phyloP scores from a whole-genome alignment of 345 rosid species.

The Limnanthes douglasii region DNA sequence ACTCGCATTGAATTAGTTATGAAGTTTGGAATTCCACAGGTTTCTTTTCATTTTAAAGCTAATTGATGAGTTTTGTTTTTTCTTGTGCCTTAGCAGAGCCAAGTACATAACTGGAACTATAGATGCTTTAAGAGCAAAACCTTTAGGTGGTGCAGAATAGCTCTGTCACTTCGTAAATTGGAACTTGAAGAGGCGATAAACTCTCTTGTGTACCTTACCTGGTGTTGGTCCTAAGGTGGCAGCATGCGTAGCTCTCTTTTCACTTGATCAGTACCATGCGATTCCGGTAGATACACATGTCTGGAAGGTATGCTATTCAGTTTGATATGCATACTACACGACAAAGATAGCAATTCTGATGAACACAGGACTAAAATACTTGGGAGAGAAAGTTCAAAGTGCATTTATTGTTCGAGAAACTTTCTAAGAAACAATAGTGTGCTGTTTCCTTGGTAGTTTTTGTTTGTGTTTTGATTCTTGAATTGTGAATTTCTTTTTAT shows the following conservation, averaged over 20 bases:
- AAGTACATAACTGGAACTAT: slow-evolving; percentile 64
- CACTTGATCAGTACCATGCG: slow-evolving; percentile 88
- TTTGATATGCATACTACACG: too few species aligned
- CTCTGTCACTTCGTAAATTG: slow-evolving; percentile 62
- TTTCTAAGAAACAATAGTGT: too few species aligned
- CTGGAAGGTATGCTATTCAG: slow-evolving; percentile 98
- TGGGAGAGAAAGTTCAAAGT: too few species aligned
- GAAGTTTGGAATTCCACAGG: too few species aligned
- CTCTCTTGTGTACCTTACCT: slow-evolving; percentile 67
- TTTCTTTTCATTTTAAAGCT: too few species aligned
- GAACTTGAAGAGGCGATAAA: slow-evolving; percentile 46
- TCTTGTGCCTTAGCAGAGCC: slow-evolving; percentile 74
- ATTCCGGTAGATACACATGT: slow-evolving; percentile 95
- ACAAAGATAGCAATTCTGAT: too few species aligned
- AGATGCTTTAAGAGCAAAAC: slow-evolving; percentile 47
- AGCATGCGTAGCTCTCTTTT: slow-evolving; percentile 82
- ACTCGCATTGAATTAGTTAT: too few species aligned
- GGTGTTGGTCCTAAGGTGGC: slow-evolving; percentile 97
- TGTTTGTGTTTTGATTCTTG: too few species aligned
- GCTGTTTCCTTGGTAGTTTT: too few species aligned
- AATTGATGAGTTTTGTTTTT: too few species aligned
- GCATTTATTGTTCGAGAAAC: too few species aligned
- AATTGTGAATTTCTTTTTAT: not conserved
- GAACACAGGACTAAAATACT: too few species aligned
- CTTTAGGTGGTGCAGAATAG: slow-evolving; percentile 72